Evolutionary conservation across 2,329 filamentous ascomycete species (phyloP).

Genomic region (Penicillium sp.): DNA sequence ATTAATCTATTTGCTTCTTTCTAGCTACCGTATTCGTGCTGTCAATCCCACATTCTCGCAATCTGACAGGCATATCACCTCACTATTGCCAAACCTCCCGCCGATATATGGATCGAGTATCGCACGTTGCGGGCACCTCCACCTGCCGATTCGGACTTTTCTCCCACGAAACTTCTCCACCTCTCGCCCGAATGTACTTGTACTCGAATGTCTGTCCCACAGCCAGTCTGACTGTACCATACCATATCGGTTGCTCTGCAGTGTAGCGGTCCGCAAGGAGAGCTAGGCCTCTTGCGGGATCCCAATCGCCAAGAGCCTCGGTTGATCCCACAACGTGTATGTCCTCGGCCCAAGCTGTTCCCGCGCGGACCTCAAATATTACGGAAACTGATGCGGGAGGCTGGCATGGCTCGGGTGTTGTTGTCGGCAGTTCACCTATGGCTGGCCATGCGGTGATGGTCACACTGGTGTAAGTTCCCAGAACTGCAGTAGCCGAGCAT

Average conservation of each 20-base stretch:
- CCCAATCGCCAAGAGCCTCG: slow-evolving; percentile 67
- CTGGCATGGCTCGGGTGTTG: slow-evolving; percentile 22
- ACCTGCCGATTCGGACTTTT: slow-evolving; percentile 55
- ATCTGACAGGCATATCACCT: neutral
- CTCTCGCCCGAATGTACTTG: slow-evolving; percentile 69
- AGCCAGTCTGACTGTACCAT: slow-evolving; percentile 57
- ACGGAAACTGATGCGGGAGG: slow-evolving; percentile 58
- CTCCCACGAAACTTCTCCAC: slow-evolving; percentile 68
- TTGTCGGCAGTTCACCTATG: slow-evolving; percentile 24
- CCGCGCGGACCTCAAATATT: slow-evolving; percentile 64
- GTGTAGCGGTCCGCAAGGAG: slow-evolving; percentile 67
- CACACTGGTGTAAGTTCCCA: slow-evolving; percentile 39
- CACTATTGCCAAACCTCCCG: slow-evolving; percentile 47
- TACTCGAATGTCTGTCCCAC: slow-evolving; percentile 65
- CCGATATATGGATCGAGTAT: slow-evolving; percentile 34
- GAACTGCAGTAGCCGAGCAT: slow-evolving; percentile 37
- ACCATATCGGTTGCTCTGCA: slow-evolving; percentile 65
- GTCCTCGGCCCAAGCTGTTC: slow-evolving; percentile 66
- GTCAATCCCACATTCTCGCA: neutral
- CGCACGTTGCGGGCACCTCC: slow-evolving; percentile 46
- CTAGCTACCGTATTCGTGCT: neutral
- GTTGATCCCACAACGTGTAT: slow-evolving; percentile 69
- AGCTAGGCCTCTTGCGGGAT: slow-evolving; percentile 57
- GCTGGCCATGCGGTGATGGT: slow-evolving; percentile 40
- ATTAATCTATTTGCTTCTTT: neutral